A percentile compares a stretch with the other conserved stretches of the same genome.
Conservation (phyloP, 2,329 filamentous ascomycete species). For the Bipolaris gigantea region DNA sequence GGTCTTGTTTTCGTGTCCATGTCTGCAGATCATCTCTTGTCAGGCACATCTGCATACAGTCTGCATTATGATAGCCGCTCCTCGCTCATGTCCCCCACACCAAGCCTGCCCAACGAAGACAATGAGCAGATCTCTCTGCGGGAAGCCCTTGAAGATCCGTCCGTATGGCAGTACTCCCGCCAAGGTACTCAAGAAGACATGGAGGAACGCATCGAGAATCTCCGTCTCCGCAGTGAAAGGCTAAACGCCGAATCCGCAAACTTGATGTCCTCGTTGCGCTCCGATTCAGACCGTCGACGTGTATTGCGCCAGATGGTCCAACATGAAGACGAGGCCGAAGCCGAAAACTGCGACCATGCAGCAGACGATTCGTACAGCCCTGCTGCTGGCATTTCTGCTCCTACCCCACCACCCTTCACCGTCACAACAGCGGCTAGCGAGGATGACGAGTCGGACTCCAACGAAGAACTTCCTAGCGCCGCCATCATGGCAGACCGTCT, state of each 20-base stretch:
- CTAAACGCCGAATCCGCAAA: constrained; percentile 13
- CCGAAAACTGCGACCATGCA: constrained; percentile 39
- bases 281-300: constrained; percentile 15
- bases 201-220: constrained; percentile 32
- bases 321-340: constrained; percentile 26
- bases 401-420: constrained; percentile 46
- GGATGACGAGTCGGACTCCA: constrained; percentile 38
- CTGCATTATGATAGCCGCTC: constrained; percentile 58
- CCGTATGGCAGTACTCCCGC: constrained; percentile 36
- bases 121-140: constrained; percentile 39
- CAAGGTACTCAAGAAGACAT: constrained; percentile 29
- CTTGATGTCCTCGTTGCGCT: constrained; percentile 15
- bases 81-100: constrained; percentile 30
- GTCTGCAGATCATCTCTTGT: constrained; percentile 74
- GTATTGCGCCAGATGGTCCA: constrained; percentile 19
- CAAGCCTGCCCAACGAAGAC: constrained; percentile 25
- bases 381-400: constrained; percentile 37
- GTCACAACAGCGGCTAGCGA: constrained; percentile 43
- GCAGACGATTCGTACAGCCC: constrained; percentile 23
- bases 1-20: constrained; percentile 92
- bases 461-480: constrained; percentile 44
- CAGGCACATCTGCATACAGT: constrained; percentile 72
- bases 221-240: constrained; percentile 24
- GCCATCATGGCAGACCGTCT: constrained; percentile 46
- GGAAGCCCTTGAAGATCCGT: constrained; percentile 41